Evolutionary conservation across 2,329 filamentous ascomycete genomes (phyloP).

Genomic region (Exophiala lecanii-corni): DNA sequence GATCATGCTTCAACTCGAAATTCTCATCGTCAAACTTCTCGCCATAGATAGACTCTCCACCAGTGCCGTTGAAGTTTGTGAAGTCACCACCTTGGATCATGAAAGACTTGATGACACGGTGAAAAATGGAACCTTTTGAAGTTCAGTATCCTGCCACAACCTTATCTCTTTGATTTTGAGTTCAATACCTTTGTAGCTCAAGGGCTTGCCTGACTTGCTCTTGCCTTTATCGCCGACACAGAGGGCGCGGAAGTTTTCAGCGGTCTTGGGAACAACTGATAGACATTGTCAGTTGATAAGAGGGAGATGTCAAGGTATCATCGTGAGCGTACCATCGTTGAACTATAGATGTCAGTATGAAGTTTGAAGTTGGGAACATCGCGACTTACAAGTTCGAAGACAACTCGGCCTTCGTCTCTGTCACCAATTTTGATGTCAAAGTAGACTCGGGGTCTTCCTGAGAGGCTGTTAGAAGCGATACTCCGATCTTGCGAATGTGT

Average conservation of each 20-base stretch:
- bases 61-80: slow-evolving; percentile 88
- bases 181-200: slow-evolving; percentile 73
- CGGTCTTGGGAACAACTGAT: slow-evolving; percentile 81
- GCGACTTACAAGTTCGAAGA: slow-evolving; percentile 70
- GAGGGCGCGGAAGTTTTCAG: slow-evolving; percentile 90
- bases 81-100: slow-evolving; percentile 99
- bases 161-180: no score
- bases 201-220: slow-evolving; percentile 73
- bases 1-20: slow-evolving; percentile 85
- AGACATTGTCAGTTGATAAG: slow-evolving; percentile 46
- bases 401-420: slow-evolving; percentile 68
- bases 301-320: neutral
- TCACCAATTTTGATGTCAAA: slow-evolving; percentile 86
- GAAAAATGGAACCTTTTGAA: slow-evolving; percentile 73
- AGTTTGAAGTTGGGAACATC: neutral
- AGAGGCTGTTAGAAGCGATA: slow-evolving; percentile 8
- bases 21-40: slow-evolving; percentile 97
- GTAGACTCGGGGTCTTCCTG: slow-evolving; percentile 73
- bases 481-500: slow-evolving; percentile 1
- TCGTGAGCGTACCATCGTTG: slow-evolving; percentile 23
- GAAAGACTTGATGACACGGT: slow-evolving; percentile 96
- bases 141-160: no score
- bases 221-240: slow-evolving; percentile 92
- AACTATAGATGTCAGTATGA: slow-evolving; percentile 20
- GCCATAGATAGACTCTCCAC: slow-evolving; percentile 95